A percentile compares a stretch with the other conserved stretches of the same genome.
Evolutionary conservation across 1,284 basidiomycete species (phyloP).

Genomic region (Pascua sp.): DNA sequence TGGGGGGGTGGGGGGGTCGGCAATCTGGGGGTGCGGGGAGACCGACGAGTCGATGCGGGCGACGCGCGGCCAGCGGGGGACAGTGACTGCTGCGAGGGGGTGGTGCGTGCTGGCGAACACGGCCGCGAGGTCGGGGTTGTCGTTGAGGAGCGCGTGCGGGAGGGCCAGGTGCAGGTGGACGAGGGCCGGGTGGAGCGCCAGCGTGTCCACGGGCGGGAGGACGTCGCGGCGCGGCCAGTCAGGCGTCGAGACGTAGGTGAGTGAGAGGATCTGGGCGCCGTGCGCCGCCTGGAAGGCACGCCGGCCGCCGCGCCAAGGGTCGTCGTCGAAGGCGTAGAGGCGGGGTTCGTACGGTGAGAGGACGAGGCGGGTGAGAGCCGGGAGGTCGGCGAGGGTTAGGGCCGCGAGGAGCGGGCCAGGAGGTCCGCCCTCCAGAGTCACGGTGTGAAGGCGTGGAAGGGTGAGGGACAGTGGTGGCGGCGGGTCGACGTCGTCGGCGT

Average conservation of each 20-base stretch:
- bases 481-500: neutral
- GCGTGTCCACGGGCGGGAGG: slow-evolving; percentile 57
- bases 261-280: slow-evolving; percentile 59
- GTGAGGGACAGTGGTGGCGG: neutral
- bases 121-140: slow-evolving; percentile 7
- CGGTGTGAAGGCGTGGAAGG: slow-evolving; percentile 60
- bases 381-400: slow-evolving; percentile 62
- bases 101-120: slow-evolving; percentile 28
- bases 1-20: neutral
- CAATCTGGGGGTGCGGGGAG: neutral
- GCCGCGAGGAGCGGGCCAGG: slow-evolving; percentile 62
- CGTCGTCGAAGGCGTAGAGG: slow-evolving; percentile 7
- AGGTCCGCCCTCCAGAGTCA: slow-evolving; percentile 66
- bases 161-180: slow-evolving; percentile 33
- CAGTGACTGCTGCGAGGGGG: slow-evolving; percentile 63
- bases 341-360: slow-evolving; percentile 52
- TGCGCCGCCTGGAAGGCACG: slow-evolving; percentile 65
- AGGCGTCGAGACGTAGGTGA: slow-evolving; percentile 57
- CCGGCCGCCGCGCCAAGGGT: slow-evolving; percentile 43
- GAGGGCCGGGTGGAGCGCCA: slow-evolving; percentile 42
- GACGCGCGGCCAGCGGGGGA: slow-evolving; percentile 53
- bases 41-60: slow-evolving; percentile 2
- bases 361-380: slow-evolving; percentile 63
- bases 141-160: slow-evolving; percentile 32
- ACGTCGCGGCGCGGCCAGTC: slow-evolving; percentile 65